These are phyloP conservation scores for Talaromyces marneffei DNA, from an alignment of 2,329 filamentous ascomycete genomes.

Conservation along the genomic window DNA sequence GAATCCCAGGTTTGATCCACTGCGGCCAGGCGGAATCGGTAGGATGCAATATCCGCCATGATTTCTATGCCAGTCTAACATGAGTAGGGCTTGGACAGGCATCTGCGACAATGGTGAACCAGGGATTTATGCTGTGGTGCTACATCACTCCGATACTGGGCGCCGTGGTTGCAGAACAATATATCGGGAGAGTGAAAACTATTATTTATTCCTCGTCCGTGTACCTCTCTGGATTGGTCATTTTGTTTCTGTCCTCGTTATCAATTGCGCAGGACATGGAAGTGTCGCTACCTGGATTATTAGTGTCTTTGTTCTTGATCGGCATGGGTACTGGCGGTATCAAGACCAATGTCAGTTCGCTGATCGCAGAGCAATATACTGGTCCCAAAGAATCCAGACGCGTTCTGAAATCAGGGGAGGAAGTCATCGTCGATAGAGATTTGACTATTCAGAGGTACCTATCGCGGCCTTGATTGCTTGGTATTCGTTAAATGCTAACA, in stretches of 20 bases:
- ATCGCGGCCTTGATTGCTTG: slow-evolving; percentile 57
- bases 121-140: neutral
- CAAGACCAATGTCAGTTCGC: slow-evolving; percentile 70
- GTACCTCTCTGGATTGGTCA: neutral
- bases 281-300: neutral
- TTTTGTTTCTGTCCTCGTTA: neutral
- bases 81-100: neutral
- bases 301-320: neutral
- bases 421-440: slow-evolving; percentile 66
- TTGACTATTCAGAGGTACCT: slow-evolving; percentile 63
- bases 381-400: slow-evolving; percentile 54
- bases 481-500: slow-evolving; percentile 52
- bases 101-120: neutral
- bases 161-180: neutral
- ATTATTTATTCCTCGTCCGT: neutral
- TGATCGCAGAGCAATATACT: slow-evolving; percentile 65
- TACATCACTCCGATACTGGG: neutral
- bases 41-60: neutral
- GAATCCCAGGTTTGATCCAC: neutral
- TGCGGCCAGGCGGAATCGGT: neutral
- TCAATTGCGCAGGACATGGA: neutral
- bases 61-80: neutral
- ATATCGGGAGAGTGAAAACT: neutral
- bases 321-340: slow-evolving; percentile 1
- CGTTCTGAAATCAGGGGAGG: slow-evolving; percentile 53